Evolutionary conservation across 2,329 filamentous ascomycete genomes (phyloP), one percentile per base, ranked within the genome.

Genomic region (Fusarium odoratissimum): DNA sequence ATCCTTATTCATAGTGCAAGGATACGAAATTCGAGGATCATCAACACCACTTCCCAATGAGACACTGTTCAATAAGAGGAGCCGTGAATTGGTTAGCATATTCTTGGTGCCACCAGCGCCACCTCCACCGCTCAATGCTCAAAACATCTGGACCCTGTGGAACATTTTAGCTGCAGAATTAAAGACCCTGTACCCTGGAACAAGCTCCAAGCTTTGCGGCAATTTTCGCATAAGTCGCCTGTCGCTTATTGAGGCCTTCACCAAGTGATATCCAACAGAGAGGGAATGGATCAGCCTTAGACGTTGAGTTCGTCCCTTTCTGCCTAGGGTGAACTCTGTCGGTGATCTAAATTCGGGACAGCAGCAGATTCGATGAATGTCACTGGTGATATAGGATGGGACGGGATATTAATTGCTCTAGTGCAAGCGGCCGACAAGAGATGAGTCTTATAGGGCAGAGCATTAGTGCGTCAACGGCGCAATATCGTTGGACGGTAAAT

Each of bases 401-500:
- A 44, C 41, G 23, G 37, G 28, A 58, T 25, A n/a, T 38, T 30
- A 42, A 61, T 35, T 61, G 21, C 45, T 31, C 51, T 45, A 40
- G 40, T 35, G 30, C 33, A 60, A 64, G 57, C 48, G 44, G 68
- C 55, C 44, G 52, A 72, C 38, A 45, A 25, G 54, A 49, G 57
- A 56, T 33, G 51, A n/a, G 35, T 61, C 31, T 61, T 16, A 42
- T 64, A 60, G 64, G 69, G 63, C 56, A 72, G 63, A 65, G 30
- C 25, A 30, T 64, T 64, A 67, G 58, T 60, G 58, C 33, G 28
- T 5, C 37, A 48, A 63, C 61, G 64, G 57, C 46, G 42, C 42
- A 28, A 55, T 49, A 41, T 45, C 42, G 64, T 73, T 67, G 69
- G 67, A 63, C 48, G 54, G 60, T 51, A 54, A 66, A 52, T 72